Base-by-base conservation (phyloP, 345 rosid genomes). In the Rhizophora mangle region DNA sequence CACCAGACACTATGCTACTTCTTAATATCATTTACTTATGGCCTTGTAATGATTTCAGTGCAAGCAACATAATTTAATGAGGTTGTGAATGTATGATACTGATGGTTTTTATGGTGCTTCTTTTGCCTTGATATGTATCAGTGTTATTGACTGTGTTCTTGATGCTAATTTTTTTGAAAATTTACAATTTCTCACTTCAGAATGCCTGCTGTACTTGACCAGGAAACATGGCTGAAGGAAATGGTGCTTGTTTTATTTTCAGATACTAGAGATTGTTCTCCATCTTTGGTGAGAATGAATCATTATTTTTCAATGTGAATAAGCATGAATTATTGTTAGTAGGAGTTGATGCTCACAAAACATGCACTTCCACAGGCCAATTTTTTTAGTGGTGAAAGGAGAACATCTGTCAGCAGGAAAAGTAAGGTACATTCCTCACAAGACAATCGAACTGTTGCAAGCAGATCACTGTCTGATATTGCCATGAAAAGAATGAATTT, bases 141-240 rank as follows among this genome's bases (percentile, higher is more conserved):
- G 49, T 43, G 4, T 43, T 43, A 43, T 13, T 13, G 49, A 43
- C 3, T 43, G 5, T 43, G 49, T 57, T 46, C 30, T 29, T 60
- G 46, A 52, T 39, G 43, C 52, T 55, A 24, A 65, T 47, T 63
- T 26, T 67, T 62, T 65, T 82, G 63, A 72, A 68, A 59, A 51
- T 72, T 62, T 73, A 57, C 68, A 53, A 64, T 61, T 67, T 73
- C 83, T 80, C 69, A 80, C 78, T 56, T 74, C 80, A 62, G 69
- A 68, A 63, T 77, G 71, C 63, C 60, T 74, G 57, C 77, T 80
- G 74, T 73, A 79, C 68, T 76, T 83, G 81, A 74, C 74, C 91
- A 95, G 96, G 99, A 95, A 85, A 78, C 53, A 62, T 92, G 99
- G 97, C 83, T 95, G 66, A 89, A 83, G 76, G 96, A 87, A 74